Evolutionary conservation across 2,329 filamentous ascomycete species (phyloP).

Genomic region (Xylaria sp.): DNA sequence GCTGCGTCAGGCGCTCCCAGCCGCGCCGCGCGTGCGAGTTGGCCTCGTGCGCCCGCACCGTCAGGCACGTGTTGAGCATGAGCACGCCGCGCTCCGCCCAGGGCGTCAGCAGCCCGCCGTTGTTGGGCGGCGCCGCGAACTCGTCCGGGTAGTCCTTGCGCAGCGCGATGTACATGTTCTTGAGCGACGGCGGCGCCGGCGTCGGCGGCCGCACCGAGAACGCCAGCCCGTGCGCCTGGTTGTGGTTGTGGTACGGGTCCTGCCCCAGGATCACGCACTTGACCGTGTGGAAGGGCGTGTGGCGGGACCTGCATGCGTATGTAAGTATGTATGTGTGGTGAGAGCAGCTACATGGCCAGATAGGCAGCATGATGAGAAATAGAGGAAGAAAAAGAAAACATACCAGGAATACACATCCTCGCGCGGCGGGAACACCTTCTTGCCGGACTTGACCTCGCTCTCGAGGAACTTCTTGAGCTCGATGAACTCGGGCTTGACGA

Average conservation of each 20-base stretch:
- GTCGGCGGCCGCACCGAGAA: conserved; percentile 94
- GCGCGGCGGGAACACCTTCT: conserved; percentile 83
- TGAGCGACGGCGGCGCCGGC: conserved; percentile 82
- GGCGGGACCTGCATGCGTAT: conserved; percentile 72
- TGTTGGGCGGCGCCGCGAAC: conserved; percentile 75
- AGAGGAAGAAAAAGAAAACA: conserved; percentile 25
- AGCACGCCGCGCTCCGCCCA: conserved; percentile 95
- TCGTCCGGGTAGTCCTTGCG: conserved; percentile 85
- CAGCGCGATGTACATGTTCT: conserved; percentile 90
- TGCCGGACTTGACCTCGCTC: conserved; percentile 71
- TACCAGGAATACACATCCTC: conserved; percentile 96
- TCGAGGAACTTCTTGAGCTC: conserved; percentile 86
- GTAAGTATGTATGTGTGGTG: conserved; percentile 21
- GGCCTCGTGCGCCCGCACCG: conserved; percentile 85
- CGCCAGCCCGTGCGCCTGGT: conserved; percentile 93
- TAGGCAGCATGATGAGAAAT: neutral
- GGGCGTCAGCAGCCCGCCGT: conserved; percentile 80
- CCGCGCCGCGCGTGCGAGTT: conserved; percentile 84
- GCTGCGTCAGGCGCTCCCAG: conserved; percentile 93
- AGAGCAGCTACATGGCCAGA: neutral
- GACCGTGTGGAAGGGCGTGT: conserved; percentile 85
- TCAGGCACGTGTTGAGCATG: conserved; percentile 92
- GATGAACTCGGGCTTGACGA: conserved; percentile 78
- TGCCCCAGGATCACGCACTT: conserved; percentile 94
- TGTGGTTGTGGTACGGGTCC: conserved; percentile 94